Base-by-base conservation (phyloP, 2,329 filamentous ascomycete genomes). In the Herpotrichia juniperi region DNA sequence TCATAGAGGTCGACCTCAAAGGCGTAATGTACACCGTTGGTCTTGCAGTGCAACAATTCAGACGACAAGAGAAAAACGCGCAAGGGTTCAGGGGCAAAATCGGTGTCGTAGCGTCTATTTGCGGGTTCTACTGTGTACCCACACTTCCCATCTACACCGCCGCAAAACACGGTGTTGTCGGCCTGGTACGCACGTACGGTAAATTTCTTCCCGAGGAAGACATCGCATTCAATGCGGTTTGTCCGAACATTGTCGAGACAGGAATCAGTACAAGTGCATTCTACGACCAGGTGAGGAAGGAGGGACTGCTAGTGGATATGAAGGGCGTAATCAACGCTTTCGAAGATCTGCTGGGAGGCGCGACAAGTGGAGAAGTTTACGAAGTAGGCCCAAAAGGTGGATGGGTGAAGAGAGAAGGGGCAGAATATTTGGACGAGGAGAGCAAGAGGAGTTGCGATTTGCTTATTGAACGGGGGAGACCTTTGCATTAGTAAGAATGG, bases 11-110 rank as follows among this genome's bases (percentile, higher is more conserved):
- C 3, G 72, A 78, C 57, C 50, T 78, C 42, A 76, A 67, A 14
- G 77, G 76, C 1, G 66, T 78, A n/a, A 45, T 79, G 43, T 78
- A 76, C 48, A 79, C 76, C 0, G 58, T 71, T 6, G 69, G 69
- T 0, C 62, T 79, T 21, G 76, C 74, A 4, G 59, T 78, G 2
- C 77, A 79, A 68, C 77, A 79, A 51, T 76, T 78, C 59, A 61
- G 74, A 45, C 67, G 74, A 24, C 76, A 79, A 53, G 64, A 69
- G 12, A 58, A 58, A 5, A 63, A 68, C 35, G 56, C 64, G 21
- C 42, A 61, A 28, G 74, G 71, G 0, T 67, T 68, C 19, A 58
- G 74, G 22, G 76, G 77, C 5, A 77, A 76, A 49, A 74, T 64
- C 14, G 60, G 53, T 9, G 51, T 62, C 16, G 70, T 73, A 1